Evolutionary conservation across 139 green algal species (phyloP), one percentile per base, ranked within the genome.

Genomic region (Chlamydomonas urium): DNA sequence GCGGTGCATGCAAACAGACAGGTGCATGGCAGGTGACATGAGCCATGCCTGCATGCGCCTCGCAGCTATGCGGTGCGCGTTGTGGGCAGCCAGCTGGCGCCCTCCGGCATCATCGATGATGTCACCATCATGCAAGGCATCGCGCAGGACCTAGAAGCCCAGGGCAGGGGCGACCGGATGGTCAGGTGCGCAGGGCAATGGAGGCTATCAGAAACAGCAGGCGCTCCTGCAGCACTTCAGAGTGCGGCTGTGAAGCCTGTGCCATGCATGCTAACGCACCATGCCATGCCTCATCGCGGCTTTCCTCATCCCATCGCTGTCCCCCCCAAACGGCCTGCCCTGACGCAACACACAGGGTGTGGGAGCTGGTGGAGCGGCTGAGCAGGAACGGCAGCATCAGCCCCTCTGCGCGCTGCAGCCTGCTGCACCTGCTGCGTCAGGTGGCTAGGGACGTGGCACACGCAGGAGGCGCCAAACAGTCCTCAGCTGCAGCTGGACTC

Each of bases 341-440:
- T 53, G 42, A 10, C 42, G 14, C 42, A 10, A 10, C 42, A 53
- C 42, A 17, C 53, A 62, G 53, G 53, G 24, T 31, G 24, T 17
- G 10, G 10, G 53, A 62, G 24, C 17, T 29, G 23, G 10, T 29
- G 5, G 53, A 62, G 53, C 10, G n/a, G 24, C 53, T 62, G 24
- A 17, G 23, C 23, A 29, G 53, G 23, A 62, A 23, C 60, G n/a
- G 32, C 14, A 42, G 10, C 29, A 45, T 67, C 60, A 47, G 14
- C 60, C 8, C 33, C 31, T 8, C 38, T n/a, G 23, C 60, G 6
- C 32, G 32, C 32, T 42, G 14, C 21, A 26, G 60, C 60, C 10
- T 67, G n/a, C 31, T 67, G 21, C 33, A 67, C 32, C 33, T 67
- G 60, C 60, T 67, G 21, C 60, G 60, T 8, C 32, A 37, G 60